Evolutionary conservation across 148 eudicot genomes (phyloP), one percentile per base, ranked within the genome.

Genomic region (Fallopia convolvulus): DNA sequence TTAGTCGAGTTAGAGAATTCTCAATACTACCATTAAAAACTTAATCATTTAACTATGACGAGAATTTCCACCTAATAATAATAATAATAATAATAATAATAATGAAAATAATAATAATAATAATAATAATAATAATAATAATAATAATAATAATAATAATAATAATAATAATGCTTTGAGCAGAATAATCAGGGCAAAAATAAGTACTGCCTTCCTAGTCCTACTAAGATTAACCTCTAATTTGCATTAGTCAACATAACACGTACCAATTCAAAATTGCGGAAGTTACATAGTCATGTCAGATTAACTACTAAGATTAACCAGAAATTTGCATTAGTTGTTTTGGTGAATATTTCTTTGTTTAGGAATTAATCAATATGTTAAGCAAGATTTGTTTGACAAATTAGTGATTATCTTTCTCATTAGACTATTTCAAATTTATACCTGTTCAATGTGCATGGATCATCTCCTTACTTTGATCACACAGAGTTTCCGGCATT

Each of bases 361-460:
- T 4, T 65, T 32, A 65, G 6, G 56, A 52, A 14, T 5, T 32
- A 65, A 65, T 65, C 41, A 65, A 30, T 65, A 12, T 39, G 44
- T 2, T 36, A 14, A 17, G 44, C 39, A 68, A 36, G 46, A 68
- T 68, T 68, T 68, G 36, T 33, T 68, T 36, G 72, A 68, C 21
- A 1, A 5, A 13, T 26, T 65, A 65, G 42, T 41, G 42, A 3
- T 41, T 41, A 41, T 41, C 26, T 58, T 58, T 30, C 65, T 21
- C n/a, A 65, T 65, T 65, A 65, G 71, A 65, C 72, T 39, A 15
- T 3, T 68, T 68, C 72, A 18, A 68, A 39, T 39, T 36, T 68
- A 2, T 36, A 17, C 21, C 10, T 66, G 46, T 66, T 15, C 32
- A 8, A 26, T 60, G 20, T 26, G 21, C 12, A 8, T 60, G 32